phyloP scores from a whole-genome alignment of 192 early-diverging fungal species.

The Gaertneriomyces sp. region DNA sequence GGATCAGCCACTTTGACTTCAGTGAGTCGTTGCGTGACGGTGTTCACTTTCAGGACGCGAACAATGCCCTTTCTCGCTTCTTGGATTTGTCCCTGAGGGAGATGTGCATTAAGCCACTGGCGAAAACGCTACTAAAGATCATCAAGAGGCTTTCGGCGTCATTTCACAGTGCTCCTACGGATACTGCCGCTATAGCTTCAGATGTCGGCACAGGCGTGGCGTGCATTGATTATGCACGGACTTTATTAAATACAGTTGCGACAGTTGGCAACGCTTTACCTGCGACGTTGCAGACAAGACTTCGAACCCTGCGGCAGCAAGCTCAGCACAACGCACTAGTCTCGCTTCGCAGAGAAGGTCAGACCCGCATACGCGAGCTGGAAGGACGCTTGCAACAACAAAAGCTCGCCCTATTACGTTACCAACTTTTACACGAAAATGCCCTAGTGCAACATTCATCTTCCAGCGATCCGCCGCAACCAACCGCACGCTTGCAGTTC shows the following conservation, averaged over 20 bases:
- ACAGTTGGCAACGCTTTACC: too few species aligned
- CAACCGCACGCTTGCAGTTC: background rate
- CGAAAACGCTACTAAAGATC: conserved; percentile 15
- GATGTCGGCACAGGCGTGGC: too few species aligned
- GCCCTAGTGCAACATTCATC: conserved; percentile 8
- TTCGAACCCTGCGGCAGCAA: too few species aligned
- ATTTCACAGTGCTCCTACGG: background rate
- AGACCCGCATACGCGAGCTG: background rate
- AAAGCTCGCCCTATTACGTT: conserved; percentile 20
- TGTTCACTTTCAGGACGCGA: conserved; percentile 4
- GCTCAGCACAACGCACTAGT: too few species aligned
- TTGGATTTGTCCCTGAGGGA: conserved; percentile 27
- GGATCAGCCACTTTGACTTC: conserved; percentile 15
- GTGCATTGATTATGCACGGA: too few species aligned
- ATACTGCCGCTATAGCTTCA: too few species aligned
- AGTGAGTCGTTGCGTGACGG: conserved; percentile 14
- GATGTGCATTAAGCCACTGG: conserved; percentile 23
- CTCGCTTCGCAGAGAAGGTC: too few species aligned
- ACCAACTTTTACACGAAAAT: conserved; percentile 29
- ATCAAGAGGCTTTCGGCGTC: conserved; percentile 15
- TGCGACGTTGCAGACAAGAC: too few species aligned
- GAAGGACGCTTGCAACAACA: conserved; percentile 18
- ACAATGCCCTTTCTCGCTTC: conserved; percentile 7
- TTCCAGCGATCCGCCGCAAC: background rate
- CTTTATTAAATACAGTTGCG: too few species aligned